A percentile compares a stretch with the other conserved stretches of the same genome.
phyloP scores from a whole-genome alignment of 164 flowering plant species.

The Stephania cephalantha region DNA sequence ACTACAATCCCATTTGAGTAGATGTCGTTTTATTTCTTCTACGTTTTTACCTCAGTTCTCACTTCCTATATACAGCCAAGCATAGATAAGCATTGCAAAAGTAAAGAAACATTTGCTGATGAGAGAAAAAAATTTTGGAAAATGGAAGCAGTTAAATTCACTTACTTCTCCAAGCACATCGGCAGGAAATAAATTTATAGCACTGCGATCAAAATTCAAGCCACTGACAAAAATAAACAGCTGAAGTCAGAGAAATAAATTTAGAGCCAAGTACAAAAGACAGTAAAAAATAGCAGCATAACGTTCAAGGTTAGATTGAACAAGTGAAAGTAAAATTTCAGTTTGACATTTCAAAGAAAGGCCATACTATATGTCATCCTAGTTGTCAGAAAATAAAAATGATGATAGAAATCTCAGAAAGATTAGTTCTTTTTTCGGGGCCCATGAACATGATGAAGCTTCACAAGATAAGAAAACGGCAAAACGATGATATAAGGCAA shows the following conservation, averaged over 20 bases:
- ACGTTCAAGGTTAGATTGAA: not conserved
- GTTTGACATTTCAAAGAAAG: not conserved
- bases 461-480: not conserved
- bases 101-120: not conserved
- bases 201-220: slow-evolving; percentile 39
- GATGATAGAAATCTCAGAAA: not conserved
- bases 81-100: not conserved
- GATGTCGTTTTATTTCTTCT: not conserved
- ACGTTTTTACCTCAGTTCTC: not conserved
- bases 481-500: not conserved
- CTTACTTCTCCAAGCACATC: slow-evolving; percentile 46
- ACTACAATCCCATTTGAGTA: not conserved
- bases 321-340: not conserved
- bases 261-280: not conserved
- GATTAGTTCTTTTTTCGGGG: not conserved
- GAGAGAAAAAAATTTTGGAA: not conserved
- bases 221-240: slow-evolving; percentile 21
- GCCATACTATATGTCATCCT: not conserved
- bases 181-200: slow-evolving; percentile 50
- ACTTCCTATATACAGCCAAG: not conserved
- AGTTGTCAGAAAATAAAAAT: not conserved
- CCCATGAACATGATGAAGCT: not conserved
- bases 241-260: not conserved
- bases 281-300: not conserved
- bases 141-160: slow-evolving; percentile 1